Percentiles rank a stretch among this genome's conserved stretches.
Evolutionary conservation across 2,329 filamentous ascomycete genomes (phyloP).

Genomic region (Cryphonectria nitschkei): DNA sequence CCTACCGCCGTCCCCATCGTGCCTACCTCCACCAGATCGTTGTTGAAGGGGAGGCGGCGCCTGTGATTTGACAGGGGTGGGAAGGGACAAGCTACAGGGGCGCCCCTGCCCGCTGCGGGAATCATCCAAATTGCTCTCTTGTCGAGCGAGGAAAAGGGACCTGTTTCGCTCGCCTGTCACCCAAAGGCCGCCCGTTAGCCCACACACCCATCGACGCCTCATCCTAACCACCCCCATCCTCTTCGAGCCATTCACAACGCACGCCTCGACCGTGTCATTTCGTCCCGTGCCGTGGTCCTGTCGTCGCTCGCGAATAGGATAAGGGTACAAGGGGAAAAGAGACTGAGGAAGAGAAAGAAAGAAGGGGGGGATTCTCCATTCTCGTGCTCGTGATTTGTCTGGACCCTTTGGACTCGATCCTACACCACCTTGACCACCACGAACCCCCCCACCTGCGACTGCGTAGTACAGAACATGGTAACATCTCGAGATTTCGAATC

Average conservation of each 20-base stretch:
- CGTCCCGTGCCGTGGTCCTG: neutral
- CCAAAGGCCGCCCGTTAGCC: neutral
- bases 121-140: neutral
- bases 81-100: neutral
- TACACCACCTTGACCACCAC: neutral
- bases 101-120: neutral
- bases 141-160: neutral
- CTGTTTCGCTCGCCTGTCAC: neutral
- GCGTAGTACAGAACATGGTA: neutral
- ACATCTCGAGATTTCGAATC: neutral
- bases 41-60: neutral
- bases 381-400: neutral
- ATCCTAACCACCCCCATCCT: neutral
- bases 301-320: neutral
- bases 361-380: neutral
- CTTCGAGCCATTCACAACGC: neutral
- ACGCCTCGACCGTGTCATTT: slow-evolving; percentile 1
- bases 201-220: neutral
- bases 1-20: neutral
- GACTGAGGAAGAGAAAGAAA: neutral
- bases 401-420: neutral
- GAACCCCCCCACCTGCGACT: too few relatives aligned
- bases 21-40: neutral
- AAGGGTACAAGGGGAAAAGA: neutral
- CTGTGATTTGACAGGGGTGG: neutral